phyloP scores from a whole-genome alignment of 2,329 filamentous ascomycete species.

The Thelonectria blattea region DNA sequence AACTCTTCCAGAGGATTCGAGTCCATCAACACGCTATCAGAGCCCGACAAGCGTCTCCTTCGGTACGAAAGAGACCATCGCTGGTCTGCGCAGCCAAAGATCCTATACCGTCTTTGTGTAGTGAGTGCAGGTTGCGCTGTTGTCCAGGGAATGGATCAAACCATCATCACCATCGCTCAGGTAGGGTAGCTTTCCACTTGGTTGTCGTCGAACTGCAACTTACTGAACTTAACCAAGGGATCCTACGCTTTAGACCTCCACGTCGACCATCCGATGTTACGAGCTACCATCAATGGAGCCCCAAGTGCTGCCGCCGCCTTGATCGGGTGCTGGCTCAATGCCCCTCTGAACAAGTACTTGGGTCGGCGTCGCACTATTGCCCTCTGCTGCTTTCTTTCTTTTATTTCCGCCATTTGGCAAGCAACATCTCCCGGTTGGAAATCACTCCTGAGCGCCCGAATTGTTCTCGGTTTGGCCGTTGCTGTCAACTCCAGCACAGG shows the following conservation, averaged over 20 bases:
- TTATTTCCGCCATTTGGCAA: conserved; percentile 59
- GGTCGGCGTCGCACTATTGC: conserved; percentile 76
- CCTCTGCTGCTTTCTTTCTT: conserved; percentile 68
- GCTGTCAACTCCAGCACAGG: conserved; percentile 68
- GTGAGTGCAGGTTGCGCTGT: conserved; percentile 59
- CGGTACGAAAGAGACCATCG: conserved; percentile 60
- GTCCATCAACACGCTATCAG: conserved; percentile 36
- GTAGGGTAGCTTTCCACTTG: conserved; percentile 11
- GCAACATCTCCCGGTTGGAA: conserved; percentile 61
- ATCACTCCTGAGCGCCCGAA: conserved; percentile 47
- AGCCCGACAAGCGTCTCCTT: conserved; percentile 44
- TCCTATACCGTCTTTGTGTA: conserved; percentile 52
- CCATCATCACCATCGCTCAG: conserved; percentile 62
- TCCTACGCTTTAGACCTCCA: conserved; percentile 43
- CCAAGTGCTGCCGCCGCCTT: conserved; percentile 59
- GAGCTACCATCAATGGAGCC: conserved; percentile 60
- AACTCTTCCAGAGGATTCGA: conserved; percentile 37
- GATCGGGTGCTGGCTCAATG: conserved; percentile 56
- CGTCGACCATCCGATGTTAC: conserved; percentile 41
- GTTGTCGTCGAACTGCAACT: no score
- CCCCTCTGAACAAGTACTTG: conserved; percentile 72
- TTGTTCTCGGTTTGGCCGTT: conserved; percentile 59
- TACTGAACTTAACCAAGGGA: conserved; percentile 41
- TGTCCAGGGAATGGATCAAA: conserved; percentile 69
- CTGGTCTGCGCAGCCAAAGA: conserved; percentile 56